Percentiles rank a stretch among this genome's conserved stretches.
Evolutionary conservation across 352 stramenopile genomes (phyloP).

Genomic region (Pythium brassicae): DNA sequence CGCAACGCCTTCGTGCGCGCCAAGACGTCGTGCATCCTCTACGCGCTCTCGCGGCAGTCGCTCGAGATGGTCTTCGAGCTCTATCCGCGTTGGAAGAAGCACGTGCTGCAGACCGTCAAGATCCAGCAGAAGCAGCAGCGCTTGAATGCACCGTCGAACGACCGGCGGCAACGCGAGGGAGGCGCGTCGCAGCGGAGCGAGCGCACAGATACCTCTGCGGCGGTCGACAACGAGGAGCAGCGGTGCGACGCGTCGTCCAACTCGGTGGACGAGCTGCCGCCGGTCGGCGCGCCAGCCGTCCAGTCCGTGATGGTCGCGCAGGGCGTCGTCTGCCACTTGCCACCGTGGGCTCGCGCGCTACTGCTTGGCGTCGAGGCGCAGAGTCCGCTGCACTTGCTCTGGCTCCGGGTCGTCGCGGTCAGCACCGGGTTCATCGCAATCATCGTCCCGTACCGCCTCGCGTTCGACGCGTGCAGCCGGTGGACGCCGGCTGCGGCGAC

Average conservation of each 20-base stretch:
- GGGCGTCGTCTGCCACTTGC: constrained; percentile 1
- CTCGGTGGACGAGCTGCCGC: background rate
- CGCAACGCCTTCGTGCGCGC: constrained; percentile 36
- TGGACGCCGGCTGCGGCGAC: constrained; percentile 18
- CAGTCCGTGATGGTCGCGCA: constrained; percentile 4
- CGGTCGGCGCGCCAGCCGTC: background rate
- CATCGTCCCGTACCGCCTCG: constrained; percentile 46
- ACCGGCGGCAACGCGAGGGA: background rate
- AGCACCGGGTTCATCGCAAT: constrained; percentile 38
- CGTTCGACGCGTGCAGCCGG: constrained; percentile 32
- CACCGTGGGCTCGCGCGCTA: constrained; percentile 7
- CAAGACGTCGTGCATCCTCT: constrained; percentile 45
- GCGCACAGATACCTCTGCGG: background rate
- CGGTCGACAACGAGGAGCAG: background rate
- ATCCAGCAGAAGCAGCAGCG: constrained; percentile 40
- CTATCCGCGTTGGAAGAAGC: constrained; percentile 43
- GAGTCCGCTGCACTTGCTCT: constrained; percentile 33
- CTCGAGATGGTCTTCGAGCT: constrained; percentile 47
- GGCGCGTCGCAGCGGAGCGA: background rate
- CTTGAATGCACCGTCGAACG: constrained; percentile 11
- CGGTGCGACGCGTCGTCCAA: no score
- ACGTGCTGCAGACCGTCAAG: constrained; percentile 42
- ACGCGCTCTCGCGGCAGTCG: constrained; percentile 33
- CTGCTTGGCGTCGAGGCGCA: constrained; percentile 29
- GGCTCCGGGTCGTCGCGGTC: constrained; percentile 31